Percentiles rank a stretch among this genome's conserved stretches.
Evolutionary conservation across 257 asterid species (phyloP).

Genomic region (Plantago major): DNA sequence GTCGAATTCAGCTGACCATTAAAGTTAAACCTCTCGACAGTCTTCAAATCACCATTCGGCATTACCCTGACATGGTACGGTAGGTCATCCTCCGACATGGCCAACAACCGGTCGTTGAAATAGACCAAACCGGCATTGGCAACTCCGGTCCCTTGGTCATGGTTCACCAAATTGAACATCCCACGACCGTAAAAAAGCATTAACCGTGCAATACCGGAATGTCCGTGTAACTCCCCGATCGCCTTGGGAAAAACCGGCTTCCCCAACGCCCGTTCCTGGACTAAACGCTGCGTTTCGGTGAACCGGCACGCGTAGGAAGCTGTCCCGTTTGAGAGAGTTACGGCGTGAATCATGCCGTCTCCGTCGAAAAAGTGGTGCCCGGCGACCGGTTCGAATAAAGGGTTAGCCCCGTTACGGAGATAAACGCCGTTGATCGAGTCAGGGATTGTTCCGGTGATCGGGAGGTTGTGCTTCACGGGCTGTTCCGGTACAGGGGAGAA

Average conservation of each 20-base stretch:
- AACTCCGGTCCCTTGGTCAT: slow-evolving; percentile 74
- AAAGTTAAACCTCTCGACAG: slow-evolving; percentile 59
- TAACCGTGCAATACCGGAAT: slow-evolving; percentile 80
- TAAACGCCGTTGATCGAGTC: slow-evolving; percentile 63
- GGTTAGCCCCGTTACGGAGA: slow-evolving; percentile 92
- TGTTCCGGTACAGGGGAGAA: slow-evolving; percentile 93
- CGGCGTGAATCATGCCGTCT: slow-evolving; percentile 97
- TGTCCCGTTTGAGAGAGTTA: slow-evolving; percentile 48
- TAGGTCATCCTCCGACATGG: slow-evolving; percentile 96
- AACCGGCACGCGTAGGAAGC: slow-evolving; percentile 84
- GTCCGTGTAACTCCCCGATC: slow-evolving; percentile 95
- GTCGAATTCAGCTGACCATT: slow-evolving; percentile 55
- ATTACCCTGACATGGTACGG: slow-evolving; percentile 81
- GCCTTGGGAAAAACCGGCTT: slow-evolving; percentile 93
- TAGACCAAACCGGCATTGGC: slow-evolving; percentile 94
- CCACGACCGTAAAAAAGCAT: slow-evolving; percentile 85
- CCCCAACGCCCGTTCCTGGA: slow-evolving; percentile 69
- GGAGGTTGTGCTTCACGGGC: slow-evolving; percentile 50
- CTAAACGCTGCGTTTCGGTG: slow-evolving; percentile 72
- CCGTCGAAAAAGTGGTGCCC: slow-evolving; percentile 99
- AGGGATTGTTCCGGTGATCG: slow-evolving; percentile 68
- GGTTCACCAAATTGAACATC: slow-evolving; percentile 61
- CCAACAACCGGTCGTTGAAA: slow-evolving; percentile 67
- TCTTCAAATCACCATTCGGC: slow-evolving; percentile 59
- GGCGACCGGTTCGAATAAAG: slow-evolving; percentile 74